These are phyloP conservation scores for Phylloporus scabripes DNA, from an alignment of 768 basidiomycete genomes.

Conservation along the genomic window DNA sequence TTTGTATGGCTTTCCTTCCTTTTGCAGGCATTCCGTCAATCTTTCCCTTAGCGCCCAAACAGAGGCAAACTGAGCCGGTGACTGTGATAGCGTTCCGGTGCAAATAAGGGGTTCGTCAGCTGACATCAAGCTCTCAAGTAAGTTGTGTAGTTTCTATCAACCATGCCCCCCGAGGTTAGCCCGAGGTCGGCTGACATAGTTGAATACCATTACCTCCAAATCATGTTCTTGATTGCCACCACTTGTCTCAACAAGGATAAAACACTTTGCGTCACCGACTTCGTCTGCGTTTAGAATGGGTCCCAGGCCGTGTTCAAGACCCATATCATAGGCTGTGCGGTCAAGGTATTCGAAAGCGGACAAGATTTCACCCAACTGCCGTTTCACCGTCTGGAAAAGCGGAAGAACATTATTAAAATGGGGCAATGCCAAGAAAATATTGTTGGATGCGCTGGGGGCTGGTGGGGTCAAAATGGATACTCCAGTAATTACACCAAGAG, in stretches of 20 bases:
- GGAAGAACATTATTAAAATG: slow-evolving; percentile 83
- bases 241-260: slow-evolving; percentile 91
- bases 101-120: slow-evolving; percentile 72
- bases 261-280: slow-evolving; percentile 74
- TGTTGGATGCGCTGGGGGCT: slow-evolving; percentile 77
- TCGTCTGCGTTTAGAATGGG: slow-evolving; percentile 71
- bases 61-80: slow-evolving; percentile 80
- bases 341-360: slow-evolving; percentile 98
- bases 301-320: slow-evolving; percentile 78
- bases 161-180: slow-evolving; percentile 5
- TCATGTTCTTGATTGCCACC: slow-evolving; percentile 92
- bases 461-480: slow-evolving; percentile 92
- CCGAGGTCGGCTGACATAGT: slow-evolving; percentile 3
- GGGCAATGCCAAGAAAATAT: slow-evolving; percentile 86
- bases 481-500: slow-evolving; percentile 90
- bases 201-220: slow-evolving; percentile 58
- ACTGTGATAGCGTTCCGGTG: slow-evolving; percentile 89
- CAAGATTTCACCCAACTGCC: slow-evolving; percentile 86
- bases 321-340: slow-evolving; percentile 75
- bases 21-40: slow-evolving; percentile 86
- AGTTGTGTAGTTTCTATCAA: slow-evolving; percentile 74
- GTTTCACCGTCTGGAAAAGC: slow-evolving; percentile 75
- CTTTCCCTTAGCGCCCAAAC: slow-evolving; percentile 92
- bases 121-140: slow-evolving; percentile 74
- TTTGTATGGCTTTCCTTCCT: slow-evolving; percentile 94